Base-by-base conservation (phyloP, 192 early-diverging fungal genomes). In the Coemansia umbellata region DNA sequence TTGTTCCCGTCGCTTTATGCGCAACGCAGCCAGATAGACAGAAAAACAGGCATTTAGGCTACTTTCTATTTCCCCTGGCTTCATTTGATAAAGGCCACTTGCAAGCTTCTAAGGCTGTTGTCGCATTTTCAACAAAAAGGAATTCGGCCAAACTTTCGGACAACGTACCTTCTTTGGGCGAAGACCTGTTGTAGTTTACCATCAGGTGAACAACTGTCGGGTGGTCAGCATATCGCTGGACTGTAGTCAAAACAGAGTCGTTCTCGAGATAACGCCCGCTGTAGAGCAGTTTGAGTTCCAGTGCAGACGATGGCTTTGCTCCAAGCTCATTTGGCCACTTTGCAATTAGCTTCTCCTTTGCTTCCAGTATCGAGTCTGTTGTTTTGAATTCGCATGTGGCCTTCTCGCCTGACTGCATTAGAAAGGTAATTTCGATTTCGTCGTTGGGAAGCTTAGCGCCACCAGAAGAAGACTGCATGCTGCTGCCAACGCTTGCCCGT, bases 311-410 rank as follows among this genome's bases (percentile, higher is more conserved):
- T 9, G 71, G 71, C 42, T 63, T 57, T 32, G 39, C 17, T n/a
- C 58, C 64, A 50, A 74, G 55, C 42, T 74, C 51, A 8, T 58
- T 37, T 6, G 71, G 71, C 71, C 71, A 74, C 52, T 60, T 37
- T 8, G 50, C 40, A 8, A 68, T 8, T 21, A 74, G 60, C 49
- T 35, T 45, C 57, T 67, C 53, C 51, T 74, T 74, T 9, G 53
- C 71, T 8, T 60, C 51, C 14, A 59, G 55, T 21, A 56, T 56
- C 13, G 55, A 63, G 42, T 74, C 71, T 5, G 44, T 37, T n/a
- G 53, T 19, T 24, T 53, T 51, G 31, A 67, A 63, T 41, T 32
- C 35, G 36, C 49, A 47, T 33, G 53, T 61, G 33, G 53, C 32
- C 42, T 53, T 57, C 17, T 63, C 71, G 42, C 60, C 55, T 3